A percentile compares a stretch with the other conserved stretches of the same genome.
These are phyloP conservation scores for Puccinia horiana DNA, from an alignment of 1,284 basidiomycete species.

Conservation along the genomic window DNA sequence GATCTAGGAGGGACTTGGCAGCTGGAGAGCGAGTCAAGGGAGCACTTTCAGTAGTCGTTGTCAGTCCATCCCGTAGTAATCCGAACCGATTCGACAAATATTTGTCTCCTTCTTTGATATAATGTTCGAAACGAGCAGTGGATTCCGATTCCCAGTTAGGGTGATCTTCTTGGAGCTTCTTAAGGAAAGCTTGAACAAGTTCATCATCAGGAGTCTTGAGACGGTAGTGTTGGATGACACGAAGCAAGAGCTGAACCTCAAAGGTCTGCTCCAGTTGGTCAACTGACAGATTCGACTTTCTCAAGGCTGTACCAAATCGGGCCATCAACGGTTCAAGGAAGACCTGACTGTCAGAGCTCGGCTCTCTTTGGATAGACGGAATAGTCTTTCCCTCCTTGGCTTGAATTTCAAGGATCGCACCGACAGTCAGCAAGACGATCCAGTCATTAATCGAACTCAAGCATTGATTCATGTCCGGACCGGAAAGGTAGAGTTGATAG, in stretches of 20 bases:
- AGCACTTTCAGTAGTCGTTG: neutral
- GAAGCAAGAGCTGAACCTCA: constrained; percentile 27
- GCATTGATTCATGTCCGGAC: neutral
- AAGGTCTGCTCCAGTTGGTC: neutral
- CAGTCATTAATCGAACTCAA: constrained; percentile 36
- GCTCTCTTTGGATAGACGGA: neutral
- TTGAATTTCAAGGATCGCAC: constrained; percentile 44
- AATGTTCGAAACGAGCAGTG: constrained; percentile 28
- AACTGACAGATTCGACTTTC: neutral
- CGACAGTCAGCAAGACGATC: constrained; percentile 32
- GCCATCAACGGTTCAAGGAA: constrained; percentile 32
- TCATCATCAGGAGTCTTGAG: constrained; percentile 3
- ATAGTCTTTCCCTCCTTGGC: constrained; percentile 25
- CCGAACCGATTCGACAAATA: constrained; percentile 44
- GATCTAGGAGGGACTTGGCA: neutral
- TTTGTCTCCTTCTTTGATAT: constrained; percentile 32
- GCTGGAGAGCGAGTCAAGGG: neutral
- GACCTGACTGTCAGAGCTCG: neutral
- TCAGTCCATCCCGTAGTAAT: constrained; percentile 23
- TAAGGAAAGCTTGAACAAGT: constrained; percentile 3
- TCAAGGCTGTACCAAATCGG: constrained; percentile 16
- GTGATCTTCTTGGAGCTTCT: constrained; percentile 3
- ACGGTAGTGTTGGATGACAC: constrained; percentile 11
- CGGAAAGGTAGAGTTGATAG: constrained; percentile 9
- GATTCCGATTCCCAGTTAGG: neutral